Base-by-base conservation (phyloP, 176 grass and related monocot species). In the Calamus simplicifolius region DNA sequence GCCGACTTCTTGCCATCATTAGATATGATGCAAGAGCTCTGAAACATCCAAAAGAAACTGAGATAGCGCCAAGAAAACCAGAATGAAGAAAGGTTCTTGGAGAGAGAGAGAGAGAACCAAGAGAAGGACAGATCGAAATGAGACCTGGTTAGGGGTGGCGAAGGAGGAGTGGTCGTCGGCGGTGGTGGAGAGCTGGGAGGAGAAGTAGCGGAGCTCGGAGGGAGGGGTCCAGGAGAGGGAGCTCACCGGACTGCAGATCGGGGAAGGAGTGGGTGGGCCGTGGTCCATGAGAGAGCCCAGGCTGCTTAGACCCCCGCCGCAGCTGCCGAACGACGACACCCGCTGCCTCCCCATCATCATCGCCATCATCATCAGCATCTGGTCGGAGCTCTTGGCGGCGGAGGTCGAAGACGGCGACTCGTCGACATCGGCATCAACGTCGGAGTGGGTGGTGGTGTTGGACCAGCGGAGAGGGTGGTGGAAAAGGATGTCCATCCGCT, bases 191-290 rank as follows among this genome's bases (percentile, higher is more conserved):
- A 50, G 55, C 70, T 64, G 26, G 63, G 30, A 26, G 8, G 50
- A 23, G 27, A 55, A 52, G 56, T 54, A 27, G 56, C 19, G 31
- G 57, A 56, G 3, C 12, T 61, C 70, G 51, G 16, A 54, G n/a
- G 70, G 43, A 29, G 70, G 61, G 49, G 49, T 51, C 56, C 61
- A 73, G 18, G 63, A 29, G 12, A 28, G n/a, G 63, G 59, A 73
- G 59, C 50, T 86, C 14, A 82, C 78, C 50, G 87, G 79, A 68
- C 87, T 90, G 66, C 82, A 90, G 50, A 90, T 70, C n/a, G 87
- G 87, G 49, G 79, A 90, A 1, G 87, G 87, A 6, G 87, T 82
- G 7, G 71, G 62, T 17, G 87, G 82, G 57, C 87, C 62, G 73
- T 85, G 76, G 21, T 70, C 28, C 61, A 67, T 79, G 61, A 85